Percentiles rank a stretch among this genome's conserved stretches.
Conservation (phyloP, 139 green algal genomes). For the Bryopsis sp. region DNA sequence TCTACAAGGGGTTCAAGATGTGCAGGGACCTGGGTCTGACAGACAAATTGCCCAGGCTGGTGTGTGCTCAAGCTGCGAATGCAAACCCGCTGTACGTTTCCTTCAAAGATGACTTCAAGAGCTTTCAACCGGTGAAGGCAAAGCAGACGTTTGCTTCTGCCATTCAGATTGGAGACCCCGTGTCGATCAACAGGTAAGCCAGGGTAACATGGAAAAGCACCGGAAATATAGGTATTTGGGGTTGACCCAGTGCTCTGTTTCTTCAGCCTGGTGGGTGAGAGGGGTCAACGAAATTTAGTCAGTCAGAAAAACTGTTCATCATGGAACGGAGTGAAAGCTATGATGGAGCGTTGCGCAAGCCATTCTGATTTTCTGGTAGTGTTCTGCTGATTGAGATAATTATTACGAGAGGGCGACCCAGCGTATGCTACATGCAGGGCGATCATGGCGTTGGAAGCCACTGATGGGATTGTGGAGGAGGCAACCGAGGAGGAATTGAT, state of each 20-base stretch:
- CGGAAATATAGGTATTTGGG: no score
- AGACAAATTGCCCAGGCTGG: conserved; percentile 85
- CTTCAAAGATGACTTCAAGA: conserved; percentile 66
- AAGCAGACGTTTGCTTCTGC: conserved; percentile 91
- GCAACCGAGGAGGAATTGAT: conserved; percentile 98
- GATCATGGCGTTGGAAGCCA: conserved; percentile 85
- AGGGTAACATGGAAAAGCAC: neutral
- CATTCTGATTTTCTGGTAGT: no score
- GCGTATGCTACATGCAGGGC: no score
- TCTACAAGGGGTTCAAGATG: conserved; percentile 94
- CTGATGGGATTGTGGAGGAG: conserved; percentile 95
- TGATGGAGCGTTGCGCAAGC: no score
- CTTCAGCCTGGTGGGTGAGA: no score
- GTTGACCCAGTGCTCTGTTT: no score
- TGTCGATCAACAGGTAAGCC: conserved; percentile 96
- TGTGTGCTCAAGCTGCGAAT: conserved; percentile 84
- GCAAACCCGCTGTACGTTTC: conserved; percentile 96
- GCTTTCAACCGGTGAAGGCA: conserved; percentile 86
- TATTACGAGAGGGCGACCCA: no score
- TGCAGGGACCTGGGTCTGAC: conserved; percentile 85
- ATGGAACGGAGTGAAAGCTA: no score
- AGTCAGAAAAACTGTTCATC: no score
- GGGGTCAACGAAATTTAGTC: no score
- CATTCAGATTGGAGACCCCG: conserved; percentile 98
- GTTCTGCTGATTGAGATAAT: no score